Percentiles rank a stretch among this genome's conserved stretches.
phyloP scores from a whole-genome alignment of 192 early-diverging fungal species.

The Umbelopsis ramanniana region DNA sequence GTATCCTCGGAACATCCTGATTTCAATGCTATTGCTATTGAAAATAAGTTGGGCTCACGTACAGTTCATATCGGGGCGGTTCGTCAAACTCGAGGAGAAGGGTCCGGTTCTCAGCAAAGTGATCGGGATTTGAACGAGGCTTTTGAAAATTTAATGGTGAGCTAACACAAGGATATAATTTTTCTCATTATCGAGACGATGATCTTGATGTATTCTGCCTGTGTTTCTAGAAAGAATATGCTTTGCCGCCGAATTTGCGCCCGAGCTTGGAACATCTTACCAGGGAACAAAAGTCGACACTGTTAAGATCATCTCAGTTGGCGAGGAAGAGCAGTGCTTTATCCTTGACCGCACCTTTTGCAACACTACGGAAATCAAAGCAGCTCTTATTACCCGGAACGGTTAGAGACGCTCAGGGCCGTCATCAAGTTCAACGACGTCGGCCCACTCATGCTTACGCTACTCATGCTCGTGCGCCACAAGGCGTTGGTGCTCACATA shows the following conservation, averaged over 20 bases:
- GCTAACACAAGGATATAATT: not conserved
- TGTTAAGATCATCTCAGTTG: conserved; percentile 27
- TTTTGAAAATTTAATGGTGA: conserved; percentile 37
- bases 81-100: not conserved
- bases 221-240: conserved; percentile 31
- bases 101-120: conserved; percentile 17
- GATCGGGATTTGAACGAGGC: conserved; percentile 32
- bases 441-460: conserved; percentile 7
- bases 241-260: conserved; percentile 21
- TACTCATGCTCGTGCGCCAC: conserved; percentile 8
- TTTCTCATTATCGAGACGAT: not conserved
- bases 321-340: conserved; percentile 25
- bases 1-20: conserved; percentile 8
- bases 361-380: conserved; percentile 19
- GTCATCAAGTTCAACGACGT: conserved; percentile 4
- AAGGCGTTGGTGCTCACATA: conserved; percentile 9
- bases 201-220: not conserved
- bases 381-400: conserved; percentile 11
- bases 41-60: conserved; percentile 15
- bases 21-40: not conserved
- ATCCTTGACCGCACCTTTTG: conserved; percentile 26
- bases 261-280: conserved; percentile 27
- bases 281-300: conserved; percentile 28
- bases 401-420: conserved; percentile 5
- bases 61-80: conserved; percentile 16